Evolutionary conservation across 345 rosid genomes (phyloP), one percentile per base, ranked within the genome.

Genomic region (Gossypium australe): DNA sequence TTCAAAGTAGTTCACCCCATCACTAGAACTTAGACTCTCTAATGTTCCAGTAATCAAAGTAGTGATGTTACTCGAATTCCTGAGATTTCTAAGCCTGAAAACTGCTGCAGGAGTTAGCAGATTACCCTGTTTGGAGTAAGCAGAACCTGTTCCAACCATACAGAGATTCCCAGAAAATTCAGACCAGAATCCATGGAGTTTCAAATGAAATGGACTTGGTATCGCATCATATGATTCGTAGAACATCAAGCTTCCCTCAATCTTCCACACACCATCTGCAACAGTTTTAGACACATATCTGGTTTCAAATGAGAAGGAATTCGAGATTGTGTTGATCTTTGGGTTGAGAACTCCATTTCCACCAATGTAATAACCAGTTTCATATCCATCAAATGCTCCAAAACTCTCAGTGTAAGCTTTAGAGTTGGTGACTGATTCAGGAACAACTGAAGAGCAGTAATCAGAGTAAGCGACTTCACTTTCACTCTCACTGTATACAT

Each of bases 41-140:
- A 88, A 63, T 25, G 74, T 76, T 62, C 90, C 90, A 64, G 66
- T 73, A 64, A 84, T 74, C 83, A 88, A 80, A 70, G 71, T 75
- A 53, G 86, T 79, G 7, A 85, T 16, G 29, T 66, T 71, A 65
- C 77, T 57, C 9, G 73, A 60, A 47, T 47, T 70, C 34, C 41
- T 77, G 7, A 86, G 77, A 58, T 82, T 80, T 56, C 49, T 62
- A 56, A 85, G 79, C 87, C 80, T 86, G 16, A 85, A 78, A 55
- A 79, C 82, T 29, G 59, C 86, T 38, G 57, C 49, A 34, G 74
- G 81, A 60, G 59, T 45, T 7, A 76, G 73, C 20, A 34, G 38
- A 34, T 34, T 34, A 34, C 7, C 38, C 0, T 34, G 7, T 34
- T 34, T 34, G 38, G 38, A 34, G 38, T 34, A 34, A 34, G 38